phyloP scores from a whole-genome alignment of 73 alveolate species.

The Symbiodinium natans region DNA sequence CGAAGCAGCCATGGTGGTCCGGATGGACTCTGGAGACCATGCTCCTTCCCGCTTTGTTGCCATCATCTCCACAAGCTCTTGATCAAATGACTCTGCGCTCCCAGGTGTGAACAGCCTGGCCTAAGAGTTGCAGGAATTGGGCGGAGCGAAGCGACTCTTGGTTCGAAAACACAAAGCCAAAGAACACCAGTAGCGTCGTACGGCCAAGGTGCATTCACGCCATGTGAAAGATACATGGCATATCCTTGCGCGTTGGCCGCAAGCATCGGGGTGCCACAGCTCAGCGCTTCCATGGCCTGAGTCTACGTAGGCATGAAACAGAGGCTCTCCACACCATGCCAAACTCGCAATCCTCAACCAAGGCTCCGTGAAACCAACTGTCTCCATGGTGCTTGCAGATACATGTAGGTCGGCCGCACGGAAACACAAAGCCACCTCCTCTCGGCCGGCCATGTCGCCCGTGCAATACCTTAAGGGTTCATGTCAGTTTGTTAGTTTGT shows the following conservation, averaged over 20 bases:
- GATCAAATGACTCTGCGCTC: constrained; percentile 29
- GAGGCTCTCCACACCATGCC: too few relatives aligned
- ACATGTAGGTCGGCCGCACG: constrained; percentile 65
- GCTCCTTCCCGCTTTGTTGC: constrained; percentile 41
- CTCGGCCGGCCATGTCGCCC: constrained; percentile 75
- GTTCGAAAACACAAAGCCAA: background rate
- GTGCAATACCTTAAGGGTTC: constrained; percentile 45
- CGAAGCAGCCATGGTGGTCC: constrained; percentile 55
- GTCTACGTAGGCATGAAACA: background rate
- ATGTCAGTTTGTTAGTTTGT: background rate
- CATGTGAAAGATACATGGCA: constrained; percentile 77
- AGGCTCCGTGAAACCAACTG: constrained; percentile 80
- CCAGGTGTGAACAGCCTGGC: constrained; percentile 81
- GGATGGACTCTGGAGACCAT: constrained; percentile 64
- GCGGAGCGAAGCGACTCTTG: background rate
- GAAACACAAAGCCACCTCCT: constrained; percentile 67
- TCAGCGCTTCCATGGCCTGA: constrained; percentile 83
- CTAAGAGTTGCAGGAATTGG: background rate
- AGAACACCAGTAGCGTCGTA: too few relatives aligned
- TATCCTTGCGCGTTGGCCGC: constrained; percentile 88
- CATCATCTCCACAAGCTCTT: constrained; percentile 58
- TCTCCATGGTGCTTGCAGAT: constrained; percentile 79
- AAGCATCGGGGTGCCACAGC: constrained; percentile 92
- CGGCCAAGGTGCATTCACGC: constrained; percentile 35
- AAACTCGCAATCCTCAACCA: background rate